Base-by-base conservation (phyloP, 2,329 filamentous ascomycete species). In the Trichoderma atrobrunneum region DNA sequence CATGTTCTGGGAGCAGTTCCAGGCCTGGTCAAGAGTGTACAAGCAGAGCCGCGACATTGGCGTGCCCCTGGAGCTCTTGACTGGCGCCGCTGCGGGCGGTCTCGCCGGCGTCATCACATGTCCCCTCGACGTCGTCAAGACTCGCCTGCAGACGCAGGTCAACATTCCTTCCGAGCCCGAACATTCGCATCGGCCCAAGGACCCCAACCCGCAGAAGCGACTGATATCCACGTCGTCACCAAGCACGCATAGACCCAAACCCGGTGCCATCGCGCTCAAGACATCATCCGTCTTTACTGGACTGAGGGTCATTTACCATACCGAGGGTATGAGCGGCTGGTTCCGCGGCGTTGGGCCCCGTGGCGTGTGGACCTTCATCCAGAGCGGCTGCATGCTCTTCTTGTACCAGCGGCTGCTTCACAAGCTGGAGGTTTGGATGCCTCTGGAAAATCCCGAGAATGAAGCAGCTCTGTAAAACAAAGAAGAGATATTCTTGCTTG, bases 101-200 rank as follows among this genome's bases (percentile, higher is more conserved):
- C 89, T 98, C 80, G 96, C 96, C 1, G 96, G 96, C 67, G 93
- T 97, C 8, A 90, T 99, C 16, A 99, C 96, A 2, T 98, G 96
- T 78, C 96, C 96, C 1, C 88, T 99, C 74, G 96, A 99, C 78
- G 96, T 99, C 7, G 95, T 99, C 73, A 99, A 99, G 84, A 99
- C 96, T 0, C 88, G 96, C 69, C 92, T 98, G 39, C 97, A 99
- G 81, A 99, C 96, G 0, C 96, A 99, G 81, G 88, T 97, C 72
- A 78, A 85, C 1, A 28, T 39, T 0, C 72, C 72, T 3, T 51
- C 65, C 34, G 70, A 65, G 39, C 59, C 64, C 4, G 72, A 72
- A 32, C 48, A 80, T 73, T 18, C 79, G 78, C 70, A 79, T 66
- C 32, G 75, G 71, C 73, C 72, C 18, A 80, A 79, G 51, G 80